These are phyloP conservation scores for Bromus sterilis DNA, from an alignment of 176 grass and related monocot genomes.

Conservation along the genomic window DNA sequence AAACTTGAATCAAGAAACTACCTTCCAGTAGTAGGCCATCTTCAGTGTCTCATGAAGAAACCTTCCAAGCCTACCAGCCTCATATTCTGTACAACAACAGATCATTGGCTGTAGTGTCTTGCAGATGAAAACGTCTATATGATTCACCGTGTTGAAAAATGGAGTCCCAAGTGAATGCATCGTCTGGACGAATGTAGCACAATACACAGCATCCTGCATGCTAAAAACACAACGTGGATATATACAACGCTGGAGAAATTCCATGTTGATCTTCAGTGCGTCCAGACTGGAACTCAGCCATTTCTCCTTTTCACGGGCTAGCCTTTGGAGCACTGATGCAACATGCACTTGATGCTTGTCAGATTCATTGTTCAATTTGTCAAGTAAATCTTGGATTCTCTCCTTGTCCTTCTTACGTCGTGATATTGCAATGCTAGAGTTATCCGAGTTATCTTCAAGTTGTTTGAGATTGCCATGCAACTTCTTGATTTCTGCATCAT, in stretches of 20 bases:
- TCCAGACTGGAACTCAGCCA: conserved; percentile 88
- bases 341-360: conserved; percentile 80
- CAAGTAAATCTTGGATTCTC: conserved; percentile 93
- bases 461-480: conserved; percentile 89
- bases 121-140: conserved; percentile 94
- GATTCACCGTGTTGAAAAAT: conserved; percentile 87
- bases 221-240: conserved; percentile 88
- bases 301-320: conserved; percentile 81
- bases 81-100: conserved; percentile 95
- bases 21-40: conserved; percentile 98
- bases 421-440: conserved; percentile 86
- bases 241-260: conserved; percentile 90
- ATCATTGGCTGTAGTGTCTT: conserved; percentile 97
- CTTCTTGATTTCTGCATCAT: conserved; percentile 90
- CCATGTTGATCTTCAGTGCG: conserved; percentile 92
- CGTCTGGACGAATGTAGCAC: conserved; percentile 87
- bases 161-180: conserved; percentile 85
- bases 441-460: conserved; percentile 93
- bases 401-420: conserved; percentile 99
- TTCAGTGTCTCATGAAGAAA: conserved; percentile 95
- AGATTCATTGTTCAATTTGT: conserved; percentile 75
- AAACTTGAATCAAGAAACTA: conserved; percentile 27
- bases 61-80: conserved; percentile 90
- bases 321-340: conserved; percentile 70
- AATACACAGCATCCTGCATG: conserved; percentile 89